Evolutionary conservation across 208 protist species (phyloP), one percentile per base, ranked within the genome.

Genomic region (Wallacemonas rigidus): DNA sequence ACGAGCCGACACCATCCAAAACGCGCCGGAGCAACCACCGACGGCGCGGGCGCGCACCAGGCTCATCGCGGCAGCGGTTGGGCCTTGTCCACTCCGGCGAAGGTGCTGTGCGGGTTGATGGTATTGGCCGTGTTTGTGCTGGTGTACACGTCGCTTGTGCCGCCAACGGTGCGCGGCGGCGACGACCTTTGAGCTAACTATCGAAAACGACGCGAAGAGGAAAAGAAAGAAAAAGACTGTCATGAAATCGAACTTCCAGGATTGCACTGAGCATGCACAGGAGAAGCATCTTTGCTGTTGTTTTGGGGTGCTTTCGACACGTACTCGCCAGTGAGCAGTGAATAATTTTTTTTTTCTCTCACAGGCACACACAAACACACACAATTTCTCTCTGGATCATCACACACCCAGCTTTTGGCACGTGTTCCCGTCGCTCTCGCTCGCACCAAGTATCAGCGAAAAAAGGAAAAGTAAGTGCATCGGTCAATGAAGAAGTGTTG

Each of bases 41-140:
- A 40, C 2, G 14, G 3, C 7, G 43, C 36, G 14, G 56, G n/a
- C 14, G 14, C 8, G 3, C 36, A 54, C 45, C 12, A 71, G 39
- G 55, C 50, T 17, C 62, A 51, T 26, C 53, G 39, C 36, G 65
- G 55, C 43, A 44, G 41, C 47, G 12, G 26, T 14, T 11, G 6
- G 17, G 3, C 15, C 39, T n/a, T 81, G 12, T 75, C 77, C 1
- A 74, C 69, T 5, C 47, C 72, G 12, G 67, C 77, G 56, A 54
- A 64, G 63, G 58, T 82, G 5, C 9, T 74, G 1, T 68, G 67
- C 41, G 77, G 62, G 67, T 35, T 77, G 47, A 26, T 82, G 50
- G 47, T 78, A 51, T 62, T 82, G 3, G 67, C 77, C 5, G 38
- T 75, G 17, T 5, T 56, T 4, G 11, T 69, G 11, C 43, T 58